Evolutionary conservation across 1,139 yeast species (phyloP).

Genomic region (Ashbya aceris): DNA sequence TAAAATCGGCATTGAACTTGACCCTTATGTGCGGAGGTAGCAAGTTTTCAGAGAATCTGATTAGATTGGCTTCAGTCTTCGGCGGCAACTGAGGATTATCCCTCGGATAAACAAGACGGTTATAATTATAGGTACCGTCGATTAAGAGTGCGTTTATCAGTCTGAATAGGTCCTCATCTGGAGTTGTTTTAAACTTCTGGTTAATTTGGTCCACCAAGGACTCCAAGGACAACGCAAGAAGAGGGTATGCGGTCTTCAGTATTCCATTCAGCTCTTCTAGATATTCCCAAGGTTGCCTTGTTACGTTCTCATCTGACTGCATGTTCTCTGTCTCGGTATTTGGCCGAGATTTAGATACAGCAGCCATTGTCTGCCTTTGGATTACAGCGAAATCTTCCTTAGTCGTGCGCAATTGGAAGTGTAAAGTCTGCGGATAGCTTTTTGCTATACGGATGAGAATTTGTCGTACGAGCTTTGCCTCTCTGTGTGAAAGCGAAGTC

Average conservation of each 20-base stretch:
- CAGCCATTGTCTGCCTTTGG: conserved; percentile 67
- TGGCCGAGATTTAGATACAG: conserved; percentile 28
- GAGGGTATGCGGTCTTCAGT: conserved; percentile 90
- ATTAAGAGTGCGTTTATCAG: conserved; percentile 83
- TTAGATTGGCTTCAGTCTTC: conserved; percentile 82
- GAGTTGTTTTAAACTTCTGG: conserved; percentile 87
- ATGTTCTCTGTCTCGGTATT: conserved; percentile 9
- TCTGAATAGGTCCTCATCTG: conserved; percentile 94
- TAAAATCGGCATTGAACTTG: conserved; percentile 88
- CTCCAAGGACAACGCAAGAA: conserved; percentile 84
- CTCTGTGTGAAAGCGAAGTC: conserved; percentile 82
- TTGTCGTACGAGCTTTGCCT: conserved; percentile 80
- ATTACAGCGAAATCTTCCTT: conserved; percentile 87
- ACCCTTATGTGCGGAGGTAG: conserved; percentile 83
- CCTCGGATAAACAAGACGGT: conserved; percentile 75
- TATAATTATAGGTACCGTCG: conserved; percentile 85
- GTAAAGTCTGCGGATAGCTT: conserved; percentile 94
- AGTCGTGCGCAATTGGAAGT: conserved; percentile 90
- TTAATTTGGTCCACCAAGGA: conserved; percentile 92
- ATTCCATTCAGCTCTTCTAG: conserved; percentile 94
- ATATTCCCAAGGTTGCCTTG: conserved; percentile 84
- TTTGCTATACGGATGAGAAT: conserved; percentile 88
- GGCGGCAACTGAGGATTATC: conserved; percentile 86
- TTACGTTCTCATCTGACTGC: conserved; percentile 10
- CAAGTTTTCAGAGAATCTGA: conserved; percentile 87